Evolutionary conservation across 768 basidiomycete species (phyloP), one percentile per base, ranked within the genome.

Genomic region (Phanerochaete sordida): DNA sequence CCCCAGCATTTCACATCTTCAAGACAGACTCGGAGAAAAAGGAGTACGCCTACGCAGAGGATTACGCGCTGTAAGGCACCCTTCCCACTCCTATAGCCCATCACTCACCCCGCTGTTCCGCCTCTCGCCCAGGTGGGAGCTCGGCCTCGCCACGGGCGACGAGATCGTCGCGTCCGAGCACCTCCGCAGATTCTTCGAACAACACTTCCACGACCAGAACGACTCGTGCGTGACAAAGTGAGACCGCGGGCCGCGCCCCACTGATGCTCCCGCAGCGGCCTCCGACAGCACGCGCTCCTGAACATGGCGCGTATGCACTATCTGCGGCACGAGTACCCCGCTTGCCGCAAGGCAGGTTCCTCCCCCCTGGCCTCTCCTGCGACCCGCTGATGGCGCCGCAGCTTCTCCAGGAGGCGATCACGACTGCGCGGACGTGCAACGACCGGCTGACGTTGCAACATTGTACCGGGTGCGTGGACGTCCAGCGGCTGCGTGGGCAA

Each of bases 231-330:
- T 78, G 8, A 28, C 0, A 27, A 1, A 28, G 15, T 15, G 13
- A 8, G 5, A 5, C 24, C 16, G 30, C 21, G 26, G 8, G 5
- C 24, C 28, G 13, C 19, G 27, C n/a, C 28, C 52, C 21, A 26
- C 43, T 64, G 37, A 24, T 49, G 44, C 13, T 58, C 59, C 23
- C 44, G 27, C 65, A 93, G 91, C 19, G 89, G 89, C 5, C 72
- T 90, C 59, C 88, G 91, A 52, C 91, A 93, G 61, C 88, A 90
- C 68, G 90, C 90, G 1, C 71, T 94, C 58, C 76, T 94, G 43
- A 88, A 90, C 64, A 74, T 94, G 16, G 87, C 89, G 26, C 82
- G 87, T 31, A 84, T 91, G 80, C 89, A 94, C 67, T 93, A 88
- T 69, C 73, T 84, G 39, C 81, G 84, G 21, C 79, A 82, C 45